phyloP scores from a whole-genome alignment of 2,329 filamentous ascomycete genomes.

The Zymoseptoria tritici region DNA sequence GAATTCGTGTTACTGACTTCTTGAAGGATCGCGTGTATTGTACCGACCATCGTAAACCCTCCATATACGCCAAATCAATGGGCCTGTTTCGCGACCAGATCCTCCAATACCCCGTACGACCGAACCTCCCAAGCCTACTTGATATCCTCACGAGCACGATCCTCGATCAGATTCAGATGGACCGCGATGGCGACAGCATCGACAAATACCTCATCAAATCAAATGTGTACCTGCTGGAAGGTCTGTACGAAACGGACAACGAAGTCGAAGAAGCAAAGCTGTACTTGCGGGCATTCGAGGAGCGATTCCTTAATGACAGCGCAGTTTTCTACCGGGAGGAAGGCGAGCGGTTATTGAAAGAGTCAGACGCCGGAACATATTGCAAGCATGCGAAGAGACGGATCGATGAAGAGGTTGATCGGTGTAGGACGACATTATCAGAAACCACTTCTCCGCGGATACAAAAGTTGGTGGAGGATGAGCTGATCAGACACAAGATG shows the following conservation, averaged over 20 bases:
- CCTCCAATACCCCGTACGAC: conserved; percentile 53
- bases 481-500: conserved; percentile 71
- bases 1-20: conserved; percentile 17
- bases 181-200: conserved; percentile 81
- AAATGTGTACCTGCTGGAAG: conserved; percentile 83
- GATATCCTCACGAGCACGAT: conserved; percentile 73
- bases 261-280: conserved; percentile 74
- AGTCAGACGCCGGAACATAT: conserved; percentile 75
- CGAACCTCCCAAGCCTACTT: conserved; percentile 50
- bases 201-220: conserved; percentile 75
- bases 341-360: conserved; percentile 64
- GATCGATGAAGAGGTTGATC: conserved; percentile 70
- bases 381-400: conserved; percentile 67
- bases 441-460: conserved; percentile 66
- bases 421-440: conserved; percentile 77
- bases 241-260: conserved; percentile 71
- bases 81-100: conserved; percentile 83
- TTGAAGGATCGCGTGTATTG: conserved; percentile 70
- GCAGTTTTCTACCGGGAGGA: conserved; percentile 67
- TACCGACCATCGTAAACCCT: conserved; percentile 62
- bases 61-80: conserved; percentile 79
- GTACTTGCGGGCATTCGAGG: conserved; percentile 78
- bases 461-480: conserved; percentile 66
- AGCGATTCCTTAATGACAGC: conserved; percentile 65
- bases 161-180: conserved; percentile 86